Evolutionary conservation across 2,329 filamentous ascomycete species (phyloP).

Genomic region (Cadophora luteo-olivacea): DNA sequence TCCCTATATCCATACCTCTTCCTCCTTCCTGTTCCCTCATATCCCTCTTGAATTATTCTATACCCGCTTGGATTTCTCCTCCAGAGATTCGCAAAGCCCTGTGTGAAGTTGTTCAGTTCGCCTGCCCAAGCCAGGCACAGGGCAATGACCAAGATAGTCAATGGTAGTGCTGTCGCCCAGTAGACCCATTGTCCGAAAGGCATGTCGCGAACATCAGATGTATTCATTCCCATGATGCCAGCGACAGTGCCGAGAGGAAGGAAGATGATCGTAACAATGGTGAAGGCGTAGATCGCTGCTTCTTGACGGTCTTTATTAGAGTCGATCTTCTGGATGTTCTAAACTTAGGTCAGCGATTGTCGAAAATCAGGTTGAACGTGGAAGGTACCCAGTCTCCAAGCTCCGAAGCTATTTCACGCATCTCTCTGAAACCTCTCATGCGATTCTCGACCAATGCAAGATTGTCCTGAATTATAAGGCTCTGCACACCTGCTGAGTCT

Average conservation of each 20-base stretch:
- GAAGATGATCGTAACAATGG: slow-evolving; percentile 46
- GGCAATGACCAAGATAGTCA: slow-evolving; percentile 40
- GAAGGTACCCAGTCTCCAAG: slow-evolving; percentile 32
- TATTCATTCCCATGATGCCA: slow-evolving; percentile 46
- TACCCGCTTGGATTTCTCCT: slow-evolving; percentile 4
- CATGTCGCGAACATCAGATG: slow-evolving; percentile 44
- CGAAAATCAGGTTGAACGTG: neutral
- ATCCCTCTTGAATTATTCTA: neutral
- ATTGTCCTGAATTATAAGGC: slow-evolving; percentile 33
- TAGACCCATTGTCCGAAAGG: slow-evolving; percentile 42
- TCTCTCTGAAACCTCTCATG: slow-evolving; percentile 32
- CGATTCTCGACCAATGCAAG: slow-evolving; percentile 31
- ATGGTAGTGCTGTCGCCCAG: slow-evolving; percentile 43
- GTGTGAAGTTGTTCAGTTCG: slow-evolving; percentile 28
- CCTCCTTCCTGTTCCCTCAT: slow-evolving; percentile 1
- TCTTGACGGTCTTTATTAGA: slow-evolving; percentile 41
- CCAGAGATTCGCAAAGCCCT: slow-evolving; percentile 25
- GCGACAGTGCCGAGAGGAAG: slow-evolving; percentile 44
- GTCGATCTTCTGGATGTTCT: slow-evolving; percentile 39
- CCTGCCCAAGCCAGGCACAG: slow-evolving; percentile 36
- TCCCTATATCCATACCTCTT: slow-evolving; percentile 13
- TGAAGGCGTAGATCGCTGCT: slow-evolving; percentile 44
- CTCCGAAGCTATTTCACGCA: slow-evolving; percentile 30
- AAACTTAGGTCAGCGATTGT: neutral
- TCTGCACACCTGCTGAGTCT: slow-evolving; percentile 31